Evolutionary conservation across 768 basidiomycete species (phyloP).

Genomic region (Amanita inopinata): DNA sequence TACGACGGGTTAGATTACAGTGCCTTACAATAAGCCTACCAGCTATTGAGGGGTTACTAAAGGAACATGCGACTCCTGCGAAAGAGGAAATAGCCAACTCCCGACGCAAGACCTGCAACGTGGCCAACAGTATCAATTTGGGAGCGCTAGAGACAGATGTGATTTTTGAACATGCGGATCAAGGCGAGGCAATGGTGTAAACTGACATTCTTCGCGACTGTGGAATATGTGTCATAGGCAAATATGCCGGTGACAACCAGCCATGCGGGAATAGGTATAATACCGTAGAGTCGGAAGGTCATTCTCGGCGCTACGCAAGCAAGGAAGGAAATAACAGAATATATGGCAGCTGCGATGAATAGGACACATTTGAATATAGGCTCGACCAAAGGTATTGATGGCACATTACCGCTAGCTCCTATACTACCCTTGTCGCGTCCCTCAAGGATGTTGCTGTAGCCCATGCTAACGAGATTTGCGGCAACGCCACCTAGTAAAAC

Average conservation of each 20-base stretch:
- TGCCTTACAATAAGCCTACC: too few relatives aligned
- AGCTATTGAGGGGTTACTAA: too few relatives aligned
- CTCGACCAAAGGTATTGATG: background rate
- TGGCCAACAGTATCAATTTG: slow-evolving; percentile 57
- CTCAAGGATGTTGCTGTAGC: slow-evolving; percentile 35
- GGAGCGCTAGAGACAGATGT: slow-evolving; percentile 28
- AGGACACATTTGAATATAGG: slow-evolving; percentile 5
- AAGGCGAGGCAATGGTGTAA: slow-evolving; percentile 1
- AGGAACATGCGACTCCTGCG: slow-evolving; percentile 23
- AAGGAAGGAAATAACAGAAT: slow-evolving; percentile 59
- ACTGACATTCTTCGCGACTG: slow-evolving; percentile 29
- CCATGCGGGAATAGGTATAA: slow-evolving; percentile 78
- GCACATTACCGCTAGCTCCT: slow-evolving; percentile 67
- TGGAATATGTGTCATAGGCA: slow-evolving; percentile 45
- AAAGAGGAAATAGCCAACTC: slow-evolving; percentile 43
- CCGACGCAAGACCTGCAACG: slow-evolving; percentile 56
- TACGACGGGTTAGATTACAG: too few relatives aligned
- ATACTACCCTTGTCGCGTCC: slow-evolving; percentile 31
- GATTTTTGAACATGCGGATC: background rate
- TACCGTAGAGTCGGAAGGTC: slow-evolving; percentile 62
- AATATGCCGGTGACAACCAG: slow-evolving; percentile 59
- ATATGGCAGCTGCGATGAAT: slow-evolving; percentile 50
- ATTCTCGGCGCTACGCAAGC: slow-evolving; percentile 60
- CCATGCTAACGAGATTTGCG: slow-evolving; percentile 39
- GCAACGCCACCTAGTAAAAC: slow-evolving; percentile 44